phyloP scores from a whole-genome alignment of 371 early-diverging fungal species.

The Saksenaea vasiformis region DNA sequence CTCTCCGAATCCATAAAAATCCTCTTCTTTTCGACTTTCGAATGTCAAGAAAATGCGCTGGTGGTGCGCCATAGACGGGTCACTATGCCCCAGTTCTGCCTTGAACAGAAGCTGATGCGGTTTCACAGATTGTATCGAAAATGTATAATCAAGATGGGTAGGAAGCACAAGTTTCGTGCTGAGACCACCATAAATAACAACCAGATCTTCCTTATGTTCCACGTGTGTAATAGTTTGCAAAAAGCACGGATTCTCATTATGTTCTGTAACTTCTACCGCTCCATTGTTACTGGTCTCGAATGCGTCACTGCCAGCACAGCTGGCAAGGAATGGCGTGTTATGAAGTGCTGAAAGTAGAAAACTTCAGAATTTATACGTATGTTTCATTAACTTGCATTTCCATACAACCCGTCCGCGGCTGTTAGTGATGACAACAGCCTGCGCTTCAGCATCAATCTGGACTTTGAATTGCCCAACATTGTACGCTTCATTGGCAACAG shows the following conservation, averaged over 20 bases:
- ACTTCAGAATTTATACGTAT: neutral
- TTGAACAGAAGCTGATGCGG: conserved; percentile 34
- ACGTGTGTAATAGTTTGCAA: conserved; percentile 44
- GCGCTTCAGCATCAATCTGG: conserved; percentile 17
- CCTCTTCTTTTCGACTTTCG: conserved; percentile 36
- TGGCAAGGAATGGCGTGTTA: conserved; percentile 40
- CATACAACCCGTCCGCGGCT: conserved; percentile 17
- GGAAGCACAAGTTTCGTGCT: conserved; percentile 26
- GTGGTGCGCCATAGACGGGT: conserved; percentile 29
- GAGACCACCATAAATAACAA: conserved; percentile 34
- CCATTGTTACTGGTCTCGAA: conserved; percentile 14
- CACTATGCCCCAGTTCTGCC: conserved; percentile 22
- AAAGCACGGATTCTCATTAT: conserved; percentile 28
- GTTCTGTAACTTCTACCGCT: conserved; percentile 20
- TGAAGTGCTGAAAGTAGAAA: conserved; percentile 31
- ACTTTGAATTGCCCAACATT: conserved; percentile 20
- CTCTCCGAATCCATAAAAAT: conserved; percentile 57
- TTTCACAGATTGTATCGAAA: conserved; percentile 26
- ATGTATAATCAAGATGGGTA: conserved; percentile 23
- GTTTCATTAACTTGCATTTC: conserved; percentile 15
- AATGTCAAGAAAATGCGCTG: conserved; percentile 26
- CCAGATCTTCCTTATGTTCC: conserved; percentile 16
- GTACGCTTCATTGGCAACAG: conserved; percentile 11
- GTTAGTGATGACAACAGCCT: conserved; percentile 14
- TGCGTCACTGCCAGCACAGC: conserved; percentile 31